Conservation (phyloP, 352 stramenopile species). For the Globisporangium nodosum region DNA sequence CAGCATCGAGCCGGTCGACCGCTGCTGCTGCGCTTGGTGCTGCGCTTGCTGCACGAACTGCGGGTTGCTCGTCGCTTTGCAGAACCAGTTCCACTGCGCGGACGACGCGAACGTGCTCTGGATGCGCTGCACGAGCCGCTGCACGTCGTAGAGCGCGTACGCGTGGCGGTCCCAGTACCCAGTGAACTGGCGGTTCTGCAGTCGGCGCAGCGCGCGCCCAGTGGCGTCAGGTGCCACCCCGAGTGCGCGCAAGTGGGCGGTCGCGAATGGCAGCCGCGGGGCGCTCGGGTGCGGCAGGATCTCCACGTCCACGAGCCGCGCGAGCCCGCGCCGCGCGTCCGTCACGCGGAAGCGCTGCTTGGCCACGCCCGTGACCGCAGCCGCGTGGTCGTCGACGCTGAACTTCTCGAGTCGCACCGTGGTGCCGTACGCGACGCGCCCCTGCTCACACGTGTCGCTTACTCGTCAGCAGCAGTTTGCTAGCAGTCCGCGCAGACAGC, state of each 20-base stretch:
- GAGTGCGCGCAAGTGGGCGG: constrained; percentile 5
- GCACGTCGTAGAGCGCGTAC: constrained; percentile 59
- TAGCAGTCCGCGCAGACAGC: no score
- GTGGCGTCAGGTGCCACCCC: no score
- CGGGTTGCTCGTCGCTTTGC: constrained; percentile 14
- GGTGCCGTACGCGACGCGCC: constrained; percentile 40
- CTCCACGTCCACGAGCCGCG: constrained; percentile 36
- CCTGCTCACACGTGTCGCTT: constrained; percentile 8
- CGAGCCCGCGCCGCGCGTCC: constrained; percentile 16
- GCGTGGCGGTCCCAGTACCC: constrained; percentile 43
- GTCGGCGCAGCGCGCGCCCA: background rate
- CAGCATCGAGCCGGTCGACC: constrained; percentile 22
- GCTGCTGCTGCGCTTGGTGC: constrained; percentile 14
- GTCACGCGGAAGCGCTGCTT: constrained; percentile 63
- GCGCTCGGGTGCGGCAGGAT: constrained; percentile 49
- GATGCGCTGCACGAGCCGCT: constrained; percentile 51
- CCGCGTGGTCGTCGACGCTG: constrained; percentile 31
- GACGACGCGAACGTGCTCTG: constrained; percentile 65
- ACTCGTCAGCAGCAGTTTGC: background rate
- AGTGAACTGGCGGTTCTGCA: constrained; percentile 24
- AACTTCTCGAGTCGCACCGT: constrained; percentile 72
- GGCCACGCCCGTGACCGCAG: constrained; percentile 48
- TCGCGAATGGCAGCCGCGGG: constrained; percentile 32
- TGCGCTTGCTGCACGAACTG: constrained; percentile 1
- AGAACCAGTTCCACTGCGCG: constrained; percentile 71